phyloP scores from a whole-genome alignment of 1,284 basidiomycete genomes.

The Ganoderma boninense region DNA sequence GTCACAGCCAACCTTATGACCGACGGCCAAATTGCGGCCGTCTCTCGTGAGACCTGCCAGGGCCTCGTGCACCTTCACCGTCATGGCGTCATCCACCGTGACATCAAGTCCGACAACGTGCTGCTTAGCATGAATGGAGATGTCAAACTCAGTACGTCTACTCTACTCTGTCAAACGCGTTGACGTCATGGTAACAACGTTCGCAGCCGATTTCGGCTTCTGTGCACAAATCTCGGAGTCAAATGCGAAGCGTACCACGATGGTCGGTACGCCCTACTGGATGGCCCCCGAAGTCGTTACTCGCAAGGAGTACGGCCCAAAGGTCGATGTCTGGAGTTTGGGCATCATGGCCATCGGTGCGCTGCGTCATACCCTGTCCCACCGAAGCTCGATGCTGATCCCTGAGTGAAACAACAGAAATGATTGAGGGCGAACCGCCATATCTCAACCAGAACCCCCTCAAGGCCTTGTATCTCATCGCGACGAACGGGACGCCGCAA shows the following conservation, averaged over 20 bases:
- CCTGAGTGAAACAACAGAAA: constrained; percentile 67
- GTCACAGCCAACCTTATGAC: constrained; percentile 98
- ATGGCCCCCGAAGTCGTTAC: constrained; percentile 99
- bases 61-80: constrained; percentile 93
- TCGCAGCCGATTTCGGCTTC: constrained; percentile 96
- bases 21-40: constrained; percentile 93
- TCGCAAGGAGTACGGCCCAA: constrained; percentile 97
- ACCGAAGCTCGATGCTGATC: too few species aligned
- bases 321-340: constrained; percentile 98
- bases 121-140: constrained; percentile 92
- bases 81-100: constrained; percentile 96
- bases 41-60: constrained; percentile 89
- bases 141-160: constrained; percentile 92
- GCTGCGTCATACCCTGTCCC: neutral
- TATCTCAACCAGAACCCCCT: constrained; percentile 98
- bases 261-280: constrained; percentile 99
- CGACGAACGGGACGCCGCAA: constrained; percentile 97
- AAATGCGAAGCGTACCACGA: constrained; percentile 96
- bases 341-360: constrained; percentile 99
- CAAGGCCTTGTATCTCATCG: constrained; percentile 95
- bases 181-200: constrained; percentile 14
- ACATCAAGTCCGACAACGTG: constrained; percentile 99
- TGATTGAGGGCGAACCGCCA: constrained; percentile 99
- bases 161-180: too few species aligned
- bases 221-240: constrained; percentile 97